A percentile compares a stretch with the other conserved stretches of the same genome.
Conservation (phyloP, 2,329 filamentous ascomycete genomes). For the Rhynchosporium graminicola region DNA sequence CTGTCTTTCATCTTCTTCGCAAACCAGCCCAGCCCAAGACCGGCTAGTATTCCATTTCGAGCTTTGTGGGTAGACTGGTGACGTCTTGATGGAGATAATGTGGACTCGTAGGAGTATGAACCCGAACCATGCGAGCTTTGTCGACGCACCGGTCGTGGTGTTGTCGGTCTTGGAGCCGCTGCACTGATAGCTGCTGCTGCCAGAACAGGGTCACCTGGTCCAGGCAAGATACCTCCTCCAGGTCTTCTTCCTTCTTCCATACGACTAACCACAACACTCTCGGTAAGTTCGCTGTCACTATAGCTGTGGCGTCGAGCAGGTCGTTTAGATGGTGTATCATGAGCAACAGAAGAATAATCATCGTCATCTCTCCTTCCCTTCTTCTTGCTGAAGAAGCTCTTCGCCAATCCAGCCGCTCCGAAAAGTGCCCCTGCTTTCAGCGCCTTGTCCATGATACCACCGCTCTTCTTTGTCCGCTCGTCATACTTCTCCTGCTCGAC, state of each 20-base stretch:
- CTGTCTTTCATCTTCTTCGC: slow-evolving; percentile 64
- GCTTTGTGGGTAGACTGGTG: slow-evolving; percentile 48
- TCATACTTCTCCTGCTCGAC: slow-evolving; percentile 63
- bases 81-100: slow-evolving; percentile 58
- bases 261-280: slow-evolving; percentile 39
- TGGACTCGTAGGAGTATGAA: slow-evolving; percentile 51
- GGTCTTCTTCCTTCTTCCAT: slow-evolving; percentile 40
- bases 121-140: slow-evolving; percentile 51
- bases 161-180: slow-evolving; percentile 44
- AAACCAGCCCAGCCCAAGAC: slow-evolving; percentile 69
- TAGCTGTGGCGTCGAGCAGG: slow-evolving; percentile 41
- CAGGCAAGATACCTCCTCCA: slow-evolving; percentile 48
- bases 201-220: slow-evolving; percentile 46
- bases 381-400: slow-evolving; percentile 57
- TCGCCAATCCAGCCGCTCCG: slow-evolving; percentile 63
- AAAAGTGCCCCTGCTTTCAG: slow-evolving; percentile 61
- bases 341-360: slow-evolving; percentile 64
- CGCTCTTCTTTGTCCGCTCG: slow-evolving; percentile 44
- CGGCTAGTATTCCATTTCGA: slow-evolving; percentile 53
- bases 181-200: slow-evolving; percentile 52
- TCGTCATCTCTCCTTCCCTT: slow-evolving; percentile 50
- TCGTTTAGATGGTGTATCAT: slow-evolving; percentile 58
- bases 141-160: slow-evolving; percentile 45
- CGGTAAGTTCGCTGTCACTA: slow-evolving; percentile 48
- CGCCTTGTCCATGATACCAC: slow-evolving; percentile 62